A percentile compares a stretch with the other conserved stretches of the same genome.
These are phyloP conservation scores for Gaeumannomyces sp. DNA, from an alignment of 2,329 filamentous ascomycete species.

Conservation along the genomic window DNA sequence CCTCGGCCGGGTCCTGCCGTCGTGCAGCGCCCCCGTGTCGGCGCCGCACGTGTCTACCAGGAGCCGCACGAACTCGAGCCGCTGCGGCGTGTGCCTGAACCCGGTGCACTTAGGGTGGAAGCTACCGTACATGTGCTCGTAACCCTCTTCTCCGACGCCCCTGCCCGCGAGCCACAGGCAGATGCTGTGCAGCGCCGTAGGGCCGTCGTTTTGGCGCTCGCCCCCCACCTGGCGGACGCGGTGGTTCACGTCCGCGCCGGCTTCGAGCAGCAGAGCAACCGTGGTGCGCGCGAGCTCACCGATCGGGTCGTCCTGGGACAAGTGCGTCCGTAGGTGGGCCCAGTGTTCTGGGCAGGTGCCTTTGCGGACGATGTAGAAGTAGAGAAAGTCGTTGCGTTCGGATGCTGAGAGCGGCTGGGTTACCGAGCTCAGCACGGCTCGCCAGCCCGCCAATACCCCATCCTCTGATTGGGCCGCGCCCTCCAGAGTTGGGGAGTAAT, in stretches of 20 bases:
- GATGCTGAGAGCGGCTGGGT: not conserved
- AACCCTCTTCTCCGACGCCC: not conserved
- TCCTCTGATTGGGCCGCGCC: not conserved
- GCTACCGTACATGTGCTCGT: not conserved
- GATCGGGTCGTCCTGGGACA: not conserved
- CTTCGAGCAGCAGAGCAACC: not conserved
- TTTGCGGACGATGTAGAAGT: not conserved
- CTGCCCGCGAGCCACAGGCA: not conserved
- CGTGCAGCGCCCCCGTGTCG: not conserved
- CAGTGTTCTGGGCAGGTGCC: conserved; percentile 1
- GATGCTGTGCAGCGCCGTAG: not conserved
- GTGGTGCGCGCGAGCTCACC: not conserved
- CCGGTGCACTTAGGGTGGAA: not conserved
- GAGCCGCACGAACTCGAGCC: not conserved
- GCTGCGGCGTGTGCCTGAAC: not conserved
- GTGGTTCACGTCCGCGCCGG: not conserved
- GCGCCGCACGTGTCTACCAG: not conserved
- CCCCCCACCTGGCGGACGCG: not conserved
- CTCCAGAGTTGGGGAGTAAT: no score
- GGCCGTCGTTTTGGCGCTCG: not conserved
- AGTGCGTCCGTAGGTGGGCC: not conserved
- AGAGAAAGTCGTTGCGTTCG: conserved; percentile 2
- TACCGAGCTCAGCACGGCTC: not conserved
- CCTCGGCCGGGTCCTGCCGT: not conserved
- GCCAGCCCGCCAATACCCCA: not conserved